Evolutionary conservation across 805 yeast genomes (phyloP).

Genomic region (Starmerella powellii): DNA sequence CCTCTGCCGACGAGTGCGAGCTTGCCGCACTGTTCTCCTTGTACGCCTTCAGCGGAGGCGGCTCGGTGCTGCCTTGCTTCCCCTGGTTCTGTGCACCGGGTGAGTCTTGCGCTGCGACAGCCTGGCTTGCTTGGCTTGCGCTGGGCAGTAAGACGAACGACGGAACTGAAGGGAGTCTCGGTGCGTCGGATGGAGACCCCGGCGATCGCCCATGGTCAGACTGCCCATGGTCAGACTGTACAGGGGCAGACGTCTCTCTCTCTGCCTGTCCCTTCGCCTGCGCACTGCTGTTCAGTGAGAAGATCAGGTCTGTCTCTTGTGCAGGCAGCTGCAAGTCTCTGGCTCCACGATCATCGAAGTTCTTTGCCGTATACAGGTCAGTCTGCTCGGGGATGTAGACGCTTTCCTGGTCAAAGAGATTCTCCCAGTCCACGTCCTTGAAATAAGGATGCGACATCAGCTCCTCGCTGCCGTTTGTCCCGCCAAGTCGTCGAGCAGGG

Average conservation of each 20-base stretch:
- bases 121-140: too few relatives aligned
- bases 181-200: too few relatives aligned
- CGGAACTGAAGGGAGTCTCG: not conserved
- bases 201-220: too few relatives aligned
- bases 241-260: too few relatives aligned
- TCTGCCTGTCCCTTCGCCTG: too few relatives aligned
- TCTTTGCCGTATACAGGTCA: conserved; percentile 79
- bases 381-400: conserved; percentile 71
- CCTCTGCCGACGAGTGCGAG: conserved; percentile 1
- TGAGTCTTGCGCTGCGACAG: too few relatives aligned
- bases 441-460: conserved; percentile 73
- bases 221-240: too few relatives aligned
- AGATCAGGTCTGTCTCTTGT: conserved; percentile 15
- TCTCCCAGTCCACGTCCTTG: conserved; percentile 56
- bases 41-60: not conserved
- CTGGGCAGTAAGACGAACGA: not conserved
- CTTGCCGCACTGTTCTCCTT: not conserved
- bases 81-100: too few relatives aligned
- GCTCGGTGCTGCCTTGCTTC: not conserved
- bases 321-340: conserved; percentile 25
- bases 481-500: conserved; percentile 61
- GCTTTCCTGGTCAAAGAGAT: conserved; percentile 55
- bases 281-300: not conserved
- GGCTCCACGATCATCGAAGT: conserved; percentile 87
- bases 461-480: conserved; percentile 55